Evolutionary conservation across 2,329 filamentous ascomycete genomes (phyloP), one percentile per base, ranked within the genome.

Genomic region (Tolypocladium sp.): DNA sequence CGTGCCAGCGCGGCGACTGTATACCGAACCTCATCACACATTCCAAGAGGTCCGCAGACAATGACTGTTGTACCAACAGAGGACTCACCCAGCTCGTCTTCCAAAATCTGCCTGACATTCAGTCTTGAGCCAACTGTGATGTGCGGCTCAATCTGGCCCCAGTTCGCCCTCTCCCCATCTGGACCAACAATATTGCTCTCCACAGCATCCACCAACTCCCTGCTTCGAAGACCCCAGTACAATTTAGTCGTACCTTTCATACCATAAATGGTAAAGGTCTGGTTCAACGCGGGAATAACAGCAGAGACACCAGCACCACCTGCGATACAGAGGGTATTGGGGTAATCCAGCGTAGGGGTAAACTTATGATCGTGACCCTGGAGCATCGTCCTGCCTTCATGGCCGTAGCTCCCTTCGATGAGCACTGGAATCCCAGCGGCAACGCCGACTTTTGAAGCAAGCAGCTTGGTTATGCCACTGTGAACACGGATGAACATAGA

Each of bases 21-120:
- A 56, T 65, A 65, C 15, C 69, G 61, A 33, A 68, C 67, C 25
- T 71, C 68, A 55, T 71, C 69, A 3, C 65, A 65, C 69, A 71
- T 71, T 1, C 60, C 60, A 12, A 62, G 46, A 1, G 69, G 69
- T 6, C 69, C 69, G 38, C 69, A 71, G 9, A 66, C 65, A 44
- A 71, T 57, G 0, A 71, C 65, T 0, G 64, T 68, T 17, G 69
- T 71, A 22, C 69, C 69, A 17, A 38, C 61, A 12, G 59, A 55
- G 9, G 62, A 52, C 3, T 62, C 44, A 8, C 59, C 54, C 8
- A 71, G 33, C 56, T 71, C 69, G 3, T 60, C 59, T 7, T 63
- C 63, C 35, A 71, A 37, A 25, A 71, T 63, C 27, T 63, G 60
- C 25, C 65, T 63, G 17, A 70, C 60, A 5, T 69, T 61, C 10